A percentile compares a stretch with the other conserved stretches of the same genome.
phyloP scores from a whole-genome alignment of 257 asterid species.

The Nicotiana attenuata region DNA sequence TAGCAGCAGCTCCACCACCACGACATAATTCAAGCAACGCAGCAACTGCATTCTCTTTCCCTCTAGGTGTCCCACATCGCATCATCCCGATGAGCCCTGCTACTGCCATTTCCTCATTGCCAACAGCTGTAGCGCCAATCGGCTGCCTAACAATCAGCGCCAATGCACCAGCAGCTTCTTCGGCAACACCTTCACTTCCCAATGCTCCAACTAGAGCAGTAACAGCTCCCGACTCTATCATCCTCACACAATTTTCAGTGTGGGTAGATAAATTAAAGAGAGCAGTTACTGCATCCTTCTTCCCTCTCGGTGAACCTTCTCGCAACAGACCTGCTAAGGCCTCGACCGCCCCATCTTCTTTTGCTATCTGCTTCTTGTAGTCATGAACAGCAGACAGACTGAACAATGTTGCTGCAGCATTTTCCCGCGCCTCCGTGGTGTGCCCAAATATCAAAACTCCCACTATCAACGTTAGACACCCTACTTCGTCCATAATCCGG shows the following conservation, averaged over 20 bases:
- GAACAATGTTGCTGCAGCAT: constrained; percentile 90
- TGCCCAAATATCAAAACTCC: constrained; percentile 59
- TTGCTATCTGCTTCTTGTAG: constrained; percentile 64
- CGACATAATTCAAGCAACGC: constrained; percentile 78
- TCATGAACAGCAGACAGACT: constrained; percentile 94
- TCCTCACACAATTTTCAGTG: constrained; percentile 48
- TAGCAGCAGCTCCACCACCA: constrained; percentile 67
- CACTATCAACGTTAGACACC: constrained; percentile 63
- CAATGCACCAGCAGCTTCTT: constrained; percentile 94
- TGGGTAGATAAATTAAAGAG: constrained; percentile 77
- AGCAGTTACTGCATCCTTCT: constrained; percentile 90
- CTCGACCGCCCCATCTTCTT: constrained; percentile 69
- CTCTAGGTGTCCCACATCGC: constrained; percentile 81
- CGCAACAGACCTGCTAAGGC: constrained; percentile 57
- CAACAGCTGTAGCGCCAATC: constrained; percentile 68
- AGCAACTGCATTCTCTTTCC: constrained; percentile 86
- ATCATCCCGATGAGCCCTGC: constrained; percentile 61
- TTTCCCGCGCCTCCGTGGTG: constrained; percentile 83
- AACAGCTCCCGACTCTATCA: constrained; percentile 81
- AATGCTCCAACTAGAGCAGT: constrained; percentile 56
- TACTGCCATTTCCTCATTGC: constrained; percentile 58
- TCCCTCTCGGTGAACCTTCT: constrained; percentile 77
- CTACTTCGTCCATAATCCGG: constrained; percentile 70
- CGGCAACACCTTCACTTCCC: constrained; percentile 57
- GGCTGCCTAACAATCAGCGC: constrained; percentile 74